Percentiles rank a stretch among this genome's conserved stretches.
Conservation (phyloP, 2,329 filamentous ascomycete genomes). For the Zymoseptoria tritici region DNA sequence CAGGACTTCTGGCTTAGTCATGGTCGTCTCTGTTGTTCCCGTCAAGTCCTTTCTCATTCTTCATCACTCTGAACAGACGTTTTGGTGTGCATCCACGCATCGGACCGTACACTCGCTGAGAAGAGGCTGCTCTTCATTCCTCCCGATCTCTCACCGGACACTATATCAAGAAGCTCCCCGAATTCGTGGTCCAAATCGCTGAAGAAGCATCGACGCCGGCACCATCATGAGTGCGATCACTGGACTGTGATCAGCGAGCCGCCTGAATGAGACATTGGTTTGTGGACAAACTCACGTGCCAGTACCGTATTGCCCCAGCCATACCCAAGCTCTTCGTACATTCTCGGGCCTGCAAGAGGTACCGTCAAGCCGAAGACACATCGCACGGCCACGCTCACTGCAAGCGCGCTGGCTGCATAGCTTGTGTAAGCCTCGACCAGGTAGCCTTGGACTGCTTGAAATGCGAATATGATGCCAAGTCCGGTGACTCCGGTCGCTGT, state of each 20-base stretch:
- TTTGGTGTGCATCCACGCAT: too few relatives aligned
- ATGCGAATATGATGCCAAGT: neutral
- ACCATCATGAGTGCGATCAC: neutral
- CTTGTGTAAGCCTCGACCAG: constrained; percentile 55
- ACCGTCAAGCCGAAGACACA: constrained; percentile 14
- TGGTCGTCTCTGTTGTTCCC: too few relatives aligned
- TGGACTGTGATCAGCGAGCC: neutral
- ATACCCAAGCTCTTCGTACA: constrained; percentile 36
- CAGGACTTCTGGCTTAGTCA: too few relatives aligned
- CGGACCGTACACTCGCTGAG: too few relatives aligned
- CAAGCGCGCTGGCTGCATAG: constrained; percentile 57
- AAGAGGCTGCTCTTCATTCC: neutral
- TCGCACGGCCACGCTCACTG: constrained; percentile 56
- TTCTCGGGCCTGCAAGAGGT: constrained; percentile 24
- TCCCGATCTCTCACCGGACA: neutral
- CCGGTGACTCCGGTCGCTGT: neutral
- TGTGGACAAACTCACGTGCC: constrained; percentile 19
- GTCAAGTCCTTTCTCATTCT: too few relatives aligned
- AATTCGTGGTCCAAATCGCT: neutral
- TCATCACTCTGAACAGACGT: too few relatives aligned
- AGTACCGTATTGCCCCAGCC: constrained; percentile 40
- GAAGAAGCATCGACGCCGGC: neutral
- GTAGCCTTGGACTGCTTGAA: constrained; percentile 35
- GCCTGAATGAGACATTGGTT: neutral
- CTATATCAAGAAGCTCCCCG: neutral